Evolutionary conservation across 176 grass and related monocot genomes (phyloP).

Genomic region (Avena insularis): DNA sequence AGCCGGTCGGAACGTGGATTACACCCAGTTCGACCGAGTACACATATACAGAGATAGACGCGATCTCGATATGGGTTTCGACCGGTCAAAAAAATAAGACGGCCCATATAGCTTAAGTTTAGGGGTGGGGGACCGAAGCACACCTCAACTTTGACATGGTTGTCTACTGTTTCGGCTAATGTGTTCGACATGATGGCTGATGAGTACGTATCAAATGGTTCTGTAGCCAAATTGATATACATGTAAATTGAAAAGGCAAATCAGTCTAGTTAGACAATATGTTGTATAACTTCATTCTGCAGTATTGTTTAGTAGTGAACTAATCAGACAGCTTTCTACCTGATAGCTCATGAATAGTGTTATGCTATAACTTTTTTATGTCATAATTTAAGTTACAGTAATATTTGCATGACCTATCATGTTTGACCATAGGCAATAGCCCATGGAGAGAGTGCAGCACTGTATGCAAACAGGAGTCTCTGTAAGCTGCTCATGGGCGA

Average conservation of each 20-base stretch:
- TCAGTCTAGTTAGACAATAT: neutral
- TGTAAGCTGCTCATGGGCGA: constrained; percentile 52
- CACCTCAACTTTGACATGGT: neutral
- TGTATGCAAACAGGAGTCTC: constrained; percentile 57
- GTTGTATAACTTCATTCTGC: neutral
- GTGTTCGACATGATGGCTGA: neutral
- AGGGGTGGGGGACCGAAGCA: too few relatives aligned
- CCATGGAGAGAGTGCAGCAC: neutral
- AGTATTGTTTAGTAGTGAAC: neutral
- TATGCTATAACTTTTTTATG: neutral
- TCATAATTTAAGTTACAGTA: neutral
- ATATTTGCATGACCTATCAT: neutral
- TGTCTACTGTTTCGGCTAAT: neutral
- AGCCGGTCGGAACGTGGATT: too few relatives aligned
- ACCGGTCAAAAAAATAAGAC: too few relatives aligned
- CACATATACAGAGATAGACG: too few relatives aligned
- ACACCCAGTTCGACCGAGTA: too few relatives aligned
- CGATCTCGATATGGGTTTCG: too few relatives aligned
- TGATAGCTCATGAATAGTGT: neutral
- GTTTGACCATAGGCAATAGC: constrained; percentile 21
- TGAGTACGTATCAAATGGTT: neutral
- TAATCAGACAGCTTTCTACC: neutral
- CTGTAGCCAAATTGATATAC: neutral
- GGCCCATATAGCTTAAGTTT: too few relatives aligned
- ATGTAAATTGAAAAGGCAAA: constrained; percentile 14